phyloP scores from a whole-genome alignment of 164 flowering plant genomes.

The Piper betle region DNA sequence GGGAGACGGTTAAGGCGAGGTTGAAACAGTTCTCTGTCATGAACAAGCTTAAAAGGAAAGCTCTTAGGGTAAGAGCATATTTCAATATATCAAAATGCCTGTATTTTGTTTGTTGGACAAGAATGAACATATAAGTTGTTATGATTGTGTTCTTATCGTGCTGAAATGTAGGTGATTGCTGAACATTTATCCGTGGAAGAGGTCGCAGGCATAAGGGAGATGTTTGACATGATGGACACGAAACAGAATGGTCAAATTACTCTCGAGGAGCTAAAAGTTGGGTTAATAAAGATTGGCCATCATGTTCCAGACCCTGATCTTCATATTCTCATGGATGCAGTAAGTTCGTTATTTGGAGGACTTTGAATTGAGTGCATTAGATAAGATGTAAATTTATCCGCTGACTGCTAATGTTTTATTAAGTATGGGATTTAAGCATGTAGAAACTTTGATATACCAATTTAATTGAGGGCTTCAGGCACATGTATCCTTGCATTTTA shows the following conservation, averaged over 20 bases:
- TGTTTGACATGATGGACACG: slow-evolving; percentile 69
- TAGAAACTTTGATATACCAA: too few relatives aligned
- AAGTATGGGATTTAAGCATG: too few relatives aligned
- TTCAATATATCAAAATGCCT: too few relatives aligned
- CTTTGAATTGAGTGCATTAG: neutral
- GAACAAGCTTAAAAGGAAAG: slow-evolving; percentile 84
- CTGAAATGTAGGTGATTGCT: slow-evolving; percentile 47
- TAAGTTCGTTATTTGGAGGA: slow-evolving; percentile 17
- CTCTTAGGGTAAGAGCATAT: slow-evolving; percentile 43
- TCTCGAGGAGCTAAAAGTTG: slow-evolving; percentile 21
- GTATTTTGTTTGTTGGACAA: too few relatives aligned
- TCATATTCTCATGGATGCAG: slow-evolving; percentile 81
- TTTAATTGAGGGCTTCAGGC: too few relatives aligned
- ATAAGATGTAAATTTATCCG: neutral
- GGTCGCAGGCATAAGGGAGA: slow-evolving; percentile 34
- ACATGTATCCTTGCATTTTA: too few relatives aligned
- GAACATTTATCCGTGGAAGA: slow-evolving; percentile 58
- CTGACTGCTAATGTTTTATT: neutral
- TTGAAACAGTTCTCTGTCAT: slow-evolving; percentile 68
- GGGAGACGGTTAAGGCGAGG: slow-evolving; percentile 50
- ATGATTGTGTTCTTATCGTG: neutral
- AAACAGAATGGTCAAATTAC: slow-evolving; percentile 47
- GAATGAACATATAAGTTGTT: too few relatives aligned
- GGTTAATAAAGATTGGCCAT: slow-evolving; percentile 72
- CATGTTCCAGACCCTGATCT: slow-evolving; percentile 61